Base-by-base conservation (phyloP, 2,329 filamentous ascomycete species). In the Penicillium sp. region DNA sequence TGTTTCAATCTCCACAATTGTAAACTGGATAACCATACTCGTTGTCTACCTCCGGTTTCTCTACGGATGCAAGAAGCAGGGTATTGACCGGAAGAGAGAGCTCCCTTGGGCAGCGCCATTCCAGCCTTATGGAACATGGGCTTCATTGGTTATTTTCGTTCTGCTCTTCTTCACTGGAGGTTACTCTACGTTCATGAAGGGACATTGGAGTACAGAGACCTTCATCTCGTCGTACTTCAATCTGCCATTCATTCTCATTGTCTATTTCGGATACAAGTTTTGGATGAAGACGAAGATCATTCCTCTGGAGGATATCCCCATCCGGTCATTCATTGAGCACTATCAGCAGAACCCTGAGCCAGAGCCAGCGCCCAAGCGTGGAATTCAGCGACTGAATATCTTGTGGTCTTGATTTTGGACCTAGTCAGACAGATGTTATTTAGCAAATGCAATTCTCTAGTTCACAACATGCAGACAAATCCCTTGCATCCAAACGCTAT, bases 121-220 rank as follows among this genome's bases (percentile, higher is more conserved):
- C 5, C 83, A 85, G 64, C 83, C 88, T 0, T 90, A 87, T 69
- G 82, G 82, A 1, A 82, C 87, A 0, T 91, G 82, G 73, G 72
- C 80, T 37, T 78, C 82, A 6, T 81, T 90, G 2, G 66, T 82
- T 18, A 65, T 87, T 19, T 82, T 90, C 39, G 66, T 74, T 3
- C 70, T 90, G n/a, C 76, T 91, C 2, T 86, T 83, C 10, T 73
- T 91, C 4, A 87, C 89, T 54, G 89, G 89, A 61, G 89, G 88
- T 0, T 91, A 90, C 72, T 81, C 85, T 11, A 68, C 65, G 0
- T 72, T 71, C 24, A 64, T 70, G 35, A 59, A 66, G 5, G 63
- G 64, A 0, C 53, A 64, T 16, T 71, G 69, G 69, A 57, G 22
- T 36, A 83, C 88, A 7, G 90, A 91, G 69, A 87, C 86, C 66